Conservation (phyloP, 2,329 filamentous ascomycete genomes). For the Hymenoscyphus occultus region DNA sequence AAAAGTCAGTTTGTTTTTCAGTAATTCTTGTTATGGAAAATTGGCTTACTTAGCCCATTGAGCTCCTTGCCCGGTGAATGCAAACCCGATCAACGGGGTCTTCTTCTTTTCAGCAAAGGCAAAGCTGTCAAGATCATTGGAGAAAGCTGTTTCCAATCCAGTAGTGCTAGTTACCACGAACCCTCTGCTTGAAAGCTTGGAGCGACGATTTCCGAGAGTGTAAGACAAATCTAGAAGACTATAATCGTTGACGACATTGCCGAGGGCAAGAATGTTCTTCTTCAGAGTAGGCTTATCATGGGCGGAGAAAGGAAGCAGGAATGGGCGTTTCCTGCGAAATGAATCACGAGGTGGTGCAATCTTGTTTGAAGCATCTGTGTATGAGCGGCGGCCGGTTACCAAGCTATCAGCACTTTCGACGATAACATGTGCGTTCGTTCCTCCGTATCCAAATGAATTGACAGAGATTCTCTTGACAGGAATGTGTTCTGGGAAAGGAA, state of each 20-base stretch:
- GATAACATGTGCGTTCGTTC: conserved; percentile 20
- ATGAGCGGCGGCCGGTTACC: too few species aligned
- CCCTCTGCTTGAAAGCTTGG: not conserved
- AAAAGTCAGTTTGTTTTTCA: too few species aligned
- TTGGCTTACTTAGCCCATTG: too few species aligned
- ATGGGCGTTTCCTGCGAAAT: too few species aligned
- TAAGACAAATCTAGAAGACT: conserved; percentile 12
- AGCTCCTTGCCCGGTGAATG: too few species aligned
- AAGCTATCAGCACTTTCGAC: not conserved
- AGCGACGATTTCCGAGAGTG: conserved; percentile 10
- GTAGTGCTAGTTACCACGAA: not conserved
- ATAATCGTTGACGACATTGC: not conserved
- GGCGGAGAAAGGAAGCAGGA: conserved; percentile 11
- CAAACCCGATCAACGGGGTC: too few species aligned
- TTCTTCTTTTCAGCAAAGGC: not conserved
- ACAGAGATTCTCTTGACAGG: conserved; percentile 15
- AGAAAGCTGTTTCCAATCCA: not conserved
- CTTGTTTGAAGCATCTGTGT: too few species aligned
- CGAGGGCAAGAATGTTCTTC: not conserved
- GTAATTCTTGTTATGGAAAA: too few species aligned
- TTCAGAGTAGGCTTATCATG: conserved; percentile 6
- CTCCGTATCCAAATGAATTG: conserved; percentile 28
- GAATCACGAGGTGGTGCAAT: too few species aligned
- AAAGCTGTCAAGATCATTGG: not conserved
- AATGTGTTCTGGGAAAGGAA: conserved; percentile 7